phyloP scores from a whole-genome alignment of 176 grass and related monocot species.

The Themeda triandra region DNA sequence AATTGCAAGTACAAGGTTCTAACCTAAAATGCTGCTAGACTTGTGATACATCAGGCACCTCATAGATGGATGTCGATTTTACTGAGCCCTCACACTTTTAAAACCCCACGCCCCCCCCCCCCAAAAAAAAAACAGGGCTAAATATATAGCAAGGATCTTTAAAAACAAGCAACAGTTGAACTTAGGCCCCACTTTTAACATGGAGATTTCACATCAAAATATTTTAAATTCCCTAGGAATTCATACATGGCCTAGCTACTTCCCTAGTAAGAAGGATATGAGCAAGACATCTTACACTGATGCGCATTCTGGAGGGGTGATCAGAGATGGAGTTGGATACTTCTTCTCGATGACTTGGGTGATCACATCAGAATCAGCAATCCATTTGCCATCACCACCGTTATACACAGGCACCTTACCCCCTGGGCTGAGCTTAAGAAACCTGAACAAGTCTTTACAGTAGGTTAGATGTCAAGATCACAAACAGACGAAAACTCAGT shows the following conservation, averaged over 20 bases:
- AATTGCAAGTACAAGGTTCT: not conserved
- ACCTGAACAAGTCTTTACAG: constrained; percentile 39
- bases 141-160: not conserved
- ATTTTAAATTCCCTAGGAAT: not conserved
- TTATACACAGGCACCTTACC: constrained; percentile 88
- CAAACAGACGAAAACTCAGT: not conserved
- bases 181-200: too few relatives aligned
- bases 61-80: not conserved
- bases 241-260: not conserved
- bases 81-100: not conserved
- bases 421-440: constrained; percentile 73
- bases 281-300: constrained; percentile 44
- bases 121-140: too few relatives aligned
- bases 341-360: constrained; percentile 76
- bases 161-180: not conserved
- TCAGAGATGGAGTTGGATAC: constrained; percentile 64
- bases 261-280: not conserved
- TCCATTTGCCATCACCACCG: constrained; percentile 61
- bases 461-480: not conserved
- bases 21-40: too few relatives aligned
- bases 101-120: too few relatives aligned
- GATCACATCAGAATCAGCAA: constrained; percentile 88
- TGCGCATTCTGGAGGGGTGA: constrained; percentile 62
- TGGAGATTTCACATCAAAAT: not conserved
- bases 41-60: too few relatives aligned